These are phyloP conservation scores for Polyplosphaeria fusca DNA, from an alignment of 495 filamentous ascomycete species.

Conservation along the genomic window DNA sequence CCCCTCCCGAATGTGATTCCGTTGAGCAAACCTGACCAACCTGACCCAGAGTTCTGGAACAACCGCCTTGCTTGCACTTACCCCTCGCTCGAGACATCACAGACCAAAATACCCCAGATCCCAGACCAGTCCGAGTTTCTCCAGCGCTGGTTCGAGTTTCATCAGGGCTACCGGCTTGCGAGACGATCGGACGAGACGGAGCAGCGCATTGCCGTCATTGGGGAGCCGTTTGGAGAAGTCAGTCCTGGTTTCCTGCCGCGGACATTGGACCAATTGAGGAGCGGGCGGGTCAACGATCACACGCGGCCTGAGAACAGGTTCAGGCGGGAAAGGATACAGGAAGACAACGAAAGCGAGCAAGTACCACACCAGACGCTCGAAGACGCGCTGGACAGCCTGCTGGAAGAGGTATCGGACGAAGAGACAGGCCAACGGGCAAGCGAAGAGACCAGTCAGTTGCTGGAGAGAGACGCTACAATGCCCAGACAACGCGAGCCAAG, in stretches of 20 bases:
- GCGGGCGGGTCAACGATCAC: constrained; percentile 21
- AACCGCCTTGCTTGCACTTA: constrained; percentile 39
- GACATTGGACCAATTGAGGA: constrained; percentile 41
- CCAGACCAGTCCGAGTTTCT: constrained; percentile 46
- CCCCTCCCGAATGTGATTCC: background rate
- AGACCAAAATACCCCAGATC: constrained; percentile 42
- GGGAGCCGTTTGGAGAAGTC: constrained; percentile 44
- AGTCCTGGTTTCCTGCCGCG: constrained; percentile 43
- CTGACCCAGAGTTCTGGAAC: constrained; percentile 44
- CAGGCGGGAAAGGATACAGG: background rate
- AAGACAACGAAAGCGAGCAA: constrained; percentile 9
- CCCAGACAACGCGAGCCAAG: background rate
- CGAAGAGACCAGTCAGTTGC: background rate
- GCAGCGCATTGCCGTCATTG: constrained; percentile 41
- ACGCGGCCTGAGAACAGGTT: constrained; percentile 19
- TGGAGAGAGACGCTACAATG: background rate
- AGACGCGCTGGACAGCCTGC: constrained; percentile 39
- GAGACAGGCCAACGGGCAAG: background rate
- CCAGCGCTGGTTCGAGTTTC: constrained; percentile 45
- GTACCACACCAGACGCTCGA: constrained; percentile 33
- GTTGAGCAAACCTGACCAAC: constrained; percentile 12
- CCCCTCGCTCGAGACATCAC: constrained; percentile 29
- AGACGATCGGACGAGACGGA: constrained; percentile 39
- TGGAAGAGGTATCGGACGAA: constrained; percentile 34
- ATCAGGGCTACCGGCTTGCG: constrained; percentile 43